Evolutionary conservation across 2,329 filamentous ascomycete species (phyloP), one percentile per base, ranked within the genome.

Genomic region (Colletotrichum tofieldiae): DNA sequence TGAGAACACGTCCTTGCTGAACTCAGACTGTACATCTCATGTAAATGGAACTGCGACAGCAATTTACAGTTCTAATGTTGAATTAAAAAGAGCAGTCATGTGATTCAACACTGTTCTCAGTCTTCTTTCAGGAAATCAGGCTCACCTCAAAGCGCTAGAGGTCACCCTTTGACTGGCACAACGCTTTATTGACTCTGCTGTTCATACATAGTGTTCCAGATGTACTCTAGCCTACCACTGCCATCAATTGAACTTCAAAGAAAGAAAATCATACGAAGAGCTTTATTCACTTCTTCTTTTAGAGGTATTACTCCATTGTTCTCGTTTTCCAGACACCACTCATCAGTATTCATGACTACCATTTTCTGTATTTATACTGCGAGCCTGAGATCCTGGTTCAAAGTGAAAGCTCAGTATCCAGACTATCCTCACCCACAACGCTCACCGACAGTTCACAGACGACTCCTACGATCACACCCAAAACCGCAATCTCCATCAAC

Each of bases 271-370:
- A 29, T 8, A 51, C 47, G 16, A 18, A 14, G 23, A 11, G 9
- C 3, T 6, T 8, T 29, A 16, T 20, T 6, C 18, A 5, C 26
- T 18, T 6, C 4, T 29, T 20, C 14, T 52, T 5, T 6, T 29
- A 1, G 4, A 52, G 2, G 14, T 7, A 52, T 32, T 1, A 52
- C 26, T 9, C 18, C 1, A 5, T 9, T 29, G 7, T 7, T 29
- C 3, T 16, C 18, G 8, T 18, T 3, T 18, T 18, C 2, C 26
- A 29, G 1, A 9, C 9, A 29, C 2, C 12, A 7, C 2, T 5
- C 16, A 2, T 16, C 6, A 1, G 9, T 8, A 6, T 18, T 6
- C 14, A 2, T 18, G 5, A 2, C 6, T 1, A 3, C 6, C 35
- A 52, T 3, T 2, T 7, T 7, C 6, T 9, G 16, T 29, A 52